Percentiles rank a stretch among this genome's conserved stretches.
phyloP scores from a whole-genome alignment of 306 rosid species.

The Geum urbanum region DNA sequence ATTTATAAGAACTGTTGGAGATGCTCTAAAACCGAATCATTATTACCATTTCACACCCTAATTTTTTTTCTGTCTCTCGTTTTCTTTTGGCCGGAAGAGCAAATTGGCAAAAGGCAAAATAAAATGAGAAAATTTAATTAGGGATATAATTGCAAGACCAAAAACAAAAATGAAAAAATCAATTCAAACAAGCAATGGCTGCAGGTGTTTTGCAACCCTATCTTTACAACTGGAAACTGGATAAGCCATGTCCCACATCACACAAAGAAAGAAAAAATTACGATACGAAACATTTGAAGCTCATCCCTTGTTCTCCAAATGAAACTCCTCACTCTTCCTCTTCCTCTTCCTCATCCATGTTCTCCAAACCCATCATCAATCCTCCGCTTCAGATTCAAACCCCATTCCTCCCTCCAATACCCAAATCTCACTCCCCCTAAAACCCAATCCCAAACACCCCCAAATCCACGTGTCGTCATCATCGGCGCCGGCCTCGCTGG shows the following conservation, averaged over 20 bases:
- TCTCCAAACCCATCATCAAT: not conserved
- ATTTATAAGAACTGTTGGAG: no score
- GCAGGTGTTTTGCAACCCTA: not conserved
- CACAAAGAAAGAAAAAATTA: not conserved
- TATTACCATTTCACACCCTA: no score
- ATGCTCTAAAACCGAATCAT: no score
- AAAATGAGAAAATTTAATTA: no score
- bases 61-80: no score
- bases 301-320: not conserved
- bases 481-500: constrained; percentile 90
- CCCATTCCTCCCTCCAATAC: constrained; percentile 28
- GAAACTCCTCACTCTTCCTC: constrained; percentile 10
- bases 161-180: no score
- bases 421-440: constrained; percentile 13
- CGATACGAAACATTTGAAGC: not conserved
- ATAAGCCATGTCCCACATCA: constrained; percentile 8
- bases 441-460: constrained; percentile 26
- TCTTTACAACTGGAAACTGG: not conserved
- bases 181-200: not conserved
- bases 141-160: no score
- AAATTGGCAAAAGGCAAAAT: no score
- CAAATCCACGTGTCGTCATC: constrained; percentile 43
- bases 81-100: no score
- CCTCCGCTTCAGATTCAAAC: constrained; percentile 34
- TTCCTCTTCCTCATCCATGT: constrained; percentile 6